Percentiles rank a stretch among this genome's conserved stretches.
phyloP scores from a whole-genome alignment of 2,329 filamentous ascomycete species.

The Colletotrichum karsti region DNA sequence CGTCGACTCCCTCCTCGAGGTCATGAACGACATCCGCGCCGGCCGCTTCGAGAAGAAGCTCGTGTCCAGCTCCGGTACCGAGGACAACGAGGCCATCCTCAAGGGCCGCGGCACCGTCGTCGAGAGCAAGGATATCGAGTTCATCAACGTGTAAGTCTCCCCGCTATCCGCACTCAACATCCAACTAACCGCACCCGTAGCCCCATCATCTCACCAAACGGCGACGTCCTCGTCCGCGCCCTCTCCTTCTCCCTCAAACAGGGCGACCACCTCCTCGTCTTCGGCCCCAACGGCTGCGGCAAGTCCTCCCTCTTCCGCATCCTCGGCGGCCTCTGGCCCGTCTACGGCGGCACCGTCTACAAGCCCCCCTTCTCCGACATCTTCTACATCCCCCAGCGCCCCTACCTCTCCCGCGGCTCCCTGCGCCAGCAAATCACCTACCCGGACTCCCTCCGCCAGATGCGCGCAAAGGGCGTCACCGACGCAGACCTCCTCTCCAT shows the following conservation, averaged over 20 bases:
- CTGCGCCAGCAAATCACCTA: constrained; percentile 98
- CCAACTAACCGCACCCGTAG: constrained; percentile 41
- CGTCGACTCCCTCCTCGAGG: constrained; percentile 87
- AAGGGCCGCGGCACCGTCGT: constrained; percentile 82
- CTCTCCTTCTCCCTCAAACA: constrained; percentile 88
- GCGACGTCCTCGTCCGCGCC: constrained; percentile 86
- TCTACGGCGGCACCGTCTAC: constrained; percentile 92
- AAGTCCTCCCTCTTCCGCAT: constrained; percentile 98
- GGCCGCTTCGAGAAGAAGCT: constrained; percentile 97
- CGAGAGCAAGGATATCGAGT: constrained; percentile 86
- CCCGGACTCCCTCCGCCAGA: constrained; percentile 86
- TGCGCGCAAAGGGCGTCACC: constrained; percentile 84
- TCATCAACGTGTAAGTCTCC: constrained; percentile 75
- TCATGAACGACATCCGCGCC: constrained; percentile 91
- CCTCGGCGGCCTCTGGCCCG: constrained; percentile 94
- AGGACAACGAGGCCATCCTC: constrained; percentile 84
- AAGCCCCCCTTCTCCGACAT: constrained; percentile 94
- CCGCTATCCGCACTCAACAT: background rate
- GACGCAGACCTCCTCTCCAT: constrained; percentile 83
- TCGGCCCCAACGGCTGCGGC: constrained; percentile 96
- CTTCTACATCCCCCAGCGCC: constrained; percentile 97
- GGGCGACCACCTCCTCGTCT: constrained; percentile 91
- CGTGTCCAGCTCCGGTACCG: constrained; percentile 85
- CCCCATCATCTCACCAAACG: constrained; percentile 96
- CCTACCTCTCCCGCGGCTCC: constrained; percentile 89